phyloP scores from a whole-genome alignment of 768 basidiomycete genomes.

The Kwoniella botswanensis region DNA sequence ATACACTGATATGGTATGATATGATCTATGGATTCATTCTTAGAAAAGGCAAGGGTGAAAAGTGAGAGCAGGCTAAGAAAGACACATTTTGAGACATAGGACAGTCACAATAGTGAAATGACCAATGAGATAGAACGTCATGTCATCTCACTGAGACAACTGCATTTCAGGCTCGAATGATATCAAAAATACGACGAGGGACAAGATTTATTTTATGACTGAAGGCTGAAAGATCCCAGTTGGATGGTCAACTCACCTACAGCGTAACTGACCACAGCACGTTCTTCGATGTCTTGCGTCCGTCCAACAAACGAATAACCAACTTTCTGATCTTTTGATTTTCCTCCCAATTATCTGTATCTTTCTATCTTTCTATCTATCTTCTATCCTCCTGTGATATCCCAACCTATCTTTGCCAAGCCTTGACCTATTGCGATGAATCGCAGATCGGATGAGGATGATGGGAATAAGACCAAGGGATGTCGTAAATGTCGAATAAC shows the following conservation, averaged over 20 bases:
- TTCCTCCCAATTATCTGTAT: too few relatives aligned
- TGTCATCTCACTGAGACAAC: not conserved
- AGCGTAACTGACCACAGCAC: not conserved
- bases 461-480: not conserved
- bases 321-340: too few relatives aligned
- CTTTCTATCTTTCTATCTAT: too few relatives aligned
- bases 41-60: not conserved
- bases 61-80: slow-evolving; percentile 1
- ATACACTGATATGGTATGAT: not conserved
- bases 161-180: not conserved
- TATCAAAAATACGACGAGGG: not conserved
- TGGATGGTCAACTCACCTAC: not conserved
- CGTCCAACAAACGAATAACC: too few relatives aligned
- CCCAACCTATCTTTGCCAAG: not conserved
- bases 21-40: not conserved
- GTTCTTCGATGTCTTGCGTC: not conserved
- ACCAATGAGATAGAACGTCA: slow-evolving; percentile 3
- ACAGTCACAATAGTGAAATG: not conserved
- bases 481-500: not conserved
- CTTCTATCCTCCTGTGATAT: not conserved
- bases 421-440: not conserved
- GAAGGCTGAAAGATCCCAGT: slow-evolving; percentile 1
- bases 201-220: slow-evolving; percentile 7
- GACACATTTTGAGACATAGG: not conserved
- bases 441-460: too few relatives aligned